These are phyloP conservation scores for Aquilaria malaccensis DNA, from an alignment of 345 rosid species.

Conservation along the genomic window DNA sequence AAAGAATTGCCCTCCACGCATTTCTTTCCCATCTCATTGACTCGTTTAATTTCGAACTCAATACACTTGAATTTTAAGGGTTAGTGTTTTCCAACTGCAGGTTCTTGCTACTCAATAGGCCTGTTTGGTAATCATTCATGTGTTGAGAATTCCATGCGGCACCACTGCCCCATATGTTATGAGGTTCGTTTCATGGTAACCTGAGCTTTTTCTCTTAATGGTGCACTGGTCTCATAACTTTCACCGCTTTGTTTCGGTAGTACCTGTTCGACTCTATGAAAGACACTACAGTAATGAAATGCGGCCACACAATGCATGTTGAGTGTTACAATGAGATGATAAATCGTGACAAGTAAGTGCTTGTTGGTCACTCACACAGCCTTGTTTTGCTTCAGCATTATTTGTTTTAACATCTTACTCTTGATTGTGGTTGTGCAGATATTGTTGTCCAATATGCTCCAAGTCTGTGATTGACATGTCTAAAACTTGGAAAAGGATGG, in stretches of 20 bases:
- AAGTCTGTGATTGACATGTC: slow-evolving; percentile 88
- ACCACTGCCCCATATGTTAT: slow-evolving; percentile 94
- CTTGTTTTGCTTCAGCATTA: not conserved
- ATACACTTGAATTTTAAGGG: not conserved
- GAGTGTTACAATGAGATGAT: slow-evolving; percentile 89
- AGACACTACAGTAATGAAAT: slow-evolving; percentile 87
- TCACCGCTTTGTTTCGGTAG: slow-evolving; percentile 29
- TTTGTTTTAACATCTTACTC: not conserved
- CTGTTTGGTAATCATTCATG: slow-evolving; percentile 76
- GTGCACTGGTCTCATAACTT: slow-evolving; percentile 4
- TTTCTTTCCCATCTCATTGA: not conserved
- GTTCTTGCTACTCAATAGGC: slow-evolving; percentile 65
- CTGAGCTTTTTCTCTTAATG: not conserved
- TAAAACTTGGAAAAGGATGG: slow-evolving; percentile 76
- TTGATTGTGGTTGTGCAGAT: slow-evolving; percentile 29
- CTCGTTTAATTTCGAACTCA: not conserved
- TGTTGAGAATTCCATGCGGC: slow-evolving; percentile 94
- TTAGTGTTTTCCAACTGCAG: slow-evolving; percentile 21
- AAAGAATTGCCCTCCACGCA: not conserved
- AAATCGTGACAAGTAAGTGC: slow-evolving; percentile 66
- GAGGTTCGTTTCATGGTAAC: slow-evolving; percentile 45
- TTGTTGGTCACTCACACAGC: not conserved
- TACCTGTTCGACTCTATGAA: slow-evolving; percentile 90
- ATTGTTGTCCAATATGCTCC: slow-evolving; percentile 92
- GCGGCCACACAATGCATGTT: slow-evolving; percentile 95